Evolutionary conservation across 768 basidiomycete species (phyloP).

Genomic region (Trametes cubensis): DNA sequence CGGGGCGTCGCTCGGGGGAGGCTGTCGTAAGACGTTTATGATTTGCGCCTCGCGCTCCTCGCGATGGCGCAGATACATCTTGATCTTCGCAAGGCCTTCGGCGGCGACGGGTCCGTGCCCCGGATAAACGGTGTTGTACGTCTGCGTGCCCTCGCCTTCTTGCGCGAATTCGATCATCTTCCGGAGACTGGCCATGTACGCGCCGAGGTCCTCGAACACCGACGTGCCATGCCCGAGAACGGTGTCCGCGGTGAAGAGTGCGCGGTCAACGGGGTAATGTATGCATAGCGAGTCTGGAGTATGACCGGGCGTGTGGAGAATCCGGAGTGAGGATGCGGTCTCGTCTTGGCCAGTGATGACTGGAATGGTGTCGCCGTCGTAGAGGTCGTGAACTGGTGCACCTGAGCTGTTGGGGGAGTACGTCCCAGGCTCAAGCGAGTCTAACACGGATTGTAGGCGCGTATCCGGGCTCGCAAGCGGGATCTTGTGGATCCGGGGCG

Average conservation of each 20-base stretch:
- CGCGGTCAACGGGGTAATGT: constrained; percentile 65
- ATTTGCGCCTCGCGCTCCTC: constrained; percentile 82
- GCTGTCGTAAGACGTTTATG: constrained; percentile 48
- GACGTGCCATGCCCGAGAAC: constrained; percentile 90
- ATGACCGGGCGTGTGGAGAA: constrained; percentile 89
- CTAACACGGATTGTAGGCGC: constrained; percentile 44
- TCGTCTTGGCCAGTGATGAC: constrained; percentile 31
- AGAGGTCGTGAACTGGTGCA: constrained; percentile 57
- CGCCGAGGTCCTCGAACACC: constrained; percentile 80
- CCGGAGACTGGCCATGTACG: constrained; percentile 68
- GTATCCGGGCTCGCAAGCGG: constrained; percentile 45
- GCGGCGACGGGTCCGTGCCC: constrained; percentile 83
- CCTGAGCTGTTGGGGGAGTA: constrained; percentile 51
- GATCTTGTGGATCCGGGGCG: constrained; percentile 78
- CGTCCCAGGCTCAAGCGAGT: constrained; percentile 42
- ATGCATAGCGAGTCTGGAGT: constrained; percentile 85
- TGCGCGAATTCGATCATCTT: constrained; percentile 47
- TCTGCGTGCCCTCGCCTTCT: constrained; percentile 35
- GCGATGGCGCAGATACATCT: constrained; percentile 78
- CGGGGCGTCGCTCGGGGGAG: constrained; percentile 33
- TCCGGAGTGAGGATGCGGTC: constrained; percentile 47
- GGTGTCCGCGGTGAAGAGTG: constrained; percentile 89
- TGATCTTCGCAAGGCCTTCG: constrained; percentile 62
- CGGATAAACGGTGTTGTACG: constrained; percentile 69
- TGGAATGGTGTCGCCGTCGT: constrained; percentile 54